Base-by-base conservation (phyloP, 768 basidiomycete genomes). In the Psilocybe sp. region DNA sequence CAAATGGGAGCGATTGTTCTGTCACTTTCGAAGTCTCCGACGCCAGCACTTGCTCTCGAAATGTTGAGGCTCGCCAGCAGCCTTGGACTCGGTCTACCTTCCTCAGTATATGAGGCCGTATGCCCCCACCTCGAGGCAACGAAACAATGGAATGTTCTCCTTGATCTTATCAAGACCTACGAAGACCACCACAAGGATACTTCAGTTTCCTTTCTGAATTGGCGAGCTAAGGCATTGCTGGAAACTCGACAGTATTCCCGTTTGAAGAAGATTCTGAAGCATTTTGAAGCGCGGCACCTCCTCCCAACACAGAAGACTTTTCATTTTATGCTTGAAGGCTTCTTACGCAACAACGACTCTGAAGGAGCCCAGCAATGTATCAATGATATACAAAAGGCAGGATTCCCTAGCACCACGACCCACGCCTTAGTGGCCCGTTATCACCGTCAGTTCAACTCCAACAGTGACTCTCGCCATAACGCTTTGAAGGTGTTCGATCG, bases 281-380 rank as follows among this genome's bases (percentile, higher is more conserved):
- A 83, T 46, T 90, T 85, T 69, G 58, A 68, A 44, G 59, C 61
- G 20, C 67, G 73, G 43, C 60, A 69, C 1, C 54, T 85, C 28
- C 54, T 57, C 10, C 86, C 86, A 14, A 77, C 72, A 40, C 74
- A 79, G 36, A 73, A 80, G 56, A 89, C 89, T 3, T 91, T 77
- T 61, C 85, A 89, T 57, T 71, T 86, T 13, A 72, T 90, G 35
- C 67, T 91, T 11, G 74, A 80, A 10, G 85, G 82, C 28, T 77
- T 84, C 62, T 70, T 92, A 49, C 84, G 79, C 59, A 90, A 91
- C 62, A 71, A 76, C 64, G 76, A 89, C 61, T 63, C 91, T 40
- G 57, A 63, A 49, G 73, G 73, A 36, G 85, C 85, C 42, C 79
- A 76, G 64, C 62, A 65, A 23, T 74, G 66, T 55, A 65, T 91